Evolutionary conservation across 768 basidiomycete genomes (phyloP).

Genomic region (Xanthoconium stramineum): DNA sequence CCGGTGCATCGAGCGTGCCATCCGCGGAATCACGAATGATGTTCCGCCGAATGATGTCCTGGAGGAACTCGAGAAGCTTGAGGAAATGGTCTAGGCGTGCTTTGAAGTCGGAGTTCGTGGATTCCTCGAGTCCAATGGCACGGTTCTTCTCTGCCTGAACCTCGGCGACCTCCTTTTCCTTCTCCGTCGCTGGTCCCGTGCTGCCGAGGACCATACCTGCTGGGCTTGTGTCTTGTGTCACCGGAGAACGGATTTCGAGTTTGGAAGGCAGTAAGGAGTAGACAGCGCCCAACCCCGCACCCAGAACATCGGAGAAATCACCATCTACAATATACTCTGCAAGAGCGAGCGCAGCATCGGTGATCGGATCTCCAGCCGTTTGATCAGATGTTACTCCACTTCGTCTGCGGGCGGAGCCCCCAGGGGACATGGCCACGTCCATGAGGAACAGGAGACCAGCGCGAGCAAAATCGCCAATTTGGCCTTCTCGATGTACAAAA

Average conservation of each 20-base stretch:
- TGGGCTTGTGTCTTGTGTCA: constrained; percentile 35
- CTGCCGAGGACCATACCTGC: constrained; percentile 74
- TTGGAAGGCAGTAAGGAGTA: constrained; percentile 90
- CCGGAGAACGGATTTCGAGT: constrained; percentile 60
- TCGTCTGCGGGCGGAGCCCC: constrained; percentile 44
- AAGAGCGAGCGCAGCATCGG: constrained; percentile 81
- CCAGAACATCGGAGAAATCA: constrained; percentile 98
- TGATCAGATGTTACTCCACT: constrained; percentile 30
- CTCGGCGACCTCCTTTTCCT: constrained; percentile 56
- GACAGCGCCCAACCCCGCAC: constrained; percentile 88
- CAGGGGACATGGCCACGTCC: constrained; percentile 93
- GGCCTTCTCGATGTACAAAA: constrained; percentile 91
- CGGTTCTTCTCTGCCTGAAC: constrained; percentile 48
- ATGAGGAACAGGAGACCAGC: constrained; percentile 91
- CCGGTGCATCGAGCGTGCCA: constrained; percentile 49
- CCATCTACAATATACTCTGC: constrained; percentile 94
- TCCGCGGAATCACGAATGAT: constrained; percentile 36
- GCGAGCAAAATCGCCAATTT: constrained; percentile 90
- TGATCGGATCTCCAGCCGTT: constrained; percentile 57
- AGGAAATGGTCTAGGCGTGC: constrained; percentile 83
- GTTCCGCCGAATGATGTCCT: constrained; percentile 81
- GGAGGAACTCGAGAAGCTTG: constrained; percentile 86
- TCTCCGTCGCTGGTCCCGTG: constrained; percentile 49
- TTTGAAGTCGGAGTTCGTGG: constrained; percentile 72
- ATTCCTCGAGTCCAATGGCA: constrained; percentile 71